A percentile compares a stretch with the other conserved stretches of the same genome.
These are phyloP conservation scores for Fusarium verrucosum DNA, from an alignment of 2,329 filamentous ascomycete species.

Conservation along the genomic window DNA sequence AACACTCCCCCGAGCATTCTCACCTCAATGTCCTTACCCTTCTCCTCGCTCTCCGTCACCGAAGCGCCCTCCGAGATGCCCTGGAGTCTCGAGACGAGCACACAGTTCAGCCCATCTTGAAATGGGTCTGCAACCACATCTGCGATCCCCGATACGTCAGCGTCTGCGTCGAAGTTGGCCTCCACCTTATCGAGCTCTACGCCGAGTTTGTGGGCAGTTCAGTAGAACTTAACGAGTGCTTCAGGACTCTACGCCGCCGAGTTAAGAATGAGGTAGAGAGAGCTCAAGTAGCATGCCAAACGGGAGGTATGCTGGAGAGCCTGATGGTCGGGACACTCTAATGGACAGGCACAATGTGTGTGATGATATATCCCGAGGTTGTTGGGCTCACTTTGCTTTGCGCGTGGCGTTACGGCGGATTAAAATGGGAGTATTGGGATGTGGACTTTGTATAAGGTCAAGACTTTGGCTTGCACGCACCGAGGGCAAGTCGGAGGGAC, in stretches of 20 bases:
- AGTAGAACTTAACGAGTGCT: conserved; percentile 73
- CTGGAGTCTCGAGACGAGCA: conserved; percentile 83
- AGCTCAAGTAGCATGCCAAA: conserved; percentile 83
- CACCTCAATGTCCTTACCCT: conserved; percentile 76
- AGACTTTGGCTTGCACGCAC: conserved; percentile 21
- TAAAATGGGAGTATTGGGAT: conserved; percentile 40
- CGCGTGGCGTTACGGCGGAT: conserved; percentile 43
- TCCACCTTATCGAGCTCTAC: conserved; percentile 88
- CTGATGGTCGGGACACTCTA: conserved; percentile 56
- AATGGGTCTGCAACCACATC: conserved; percentile 84
- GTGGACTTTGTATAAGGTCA: conserved; percentile 29
- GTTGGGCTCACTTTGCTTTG: conserved; percentile 43
- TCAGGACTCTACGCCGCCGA: conserved; percentile 73
- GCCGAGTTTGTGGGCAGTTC: conserved; percentile 80
- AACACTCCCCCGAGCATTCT: conserved; percentile 60
- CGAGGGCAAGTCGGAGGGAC: not conserved
- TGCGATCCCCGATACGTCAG: conserved; percentile 82
- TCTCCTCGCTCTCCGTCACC: conserved; percentile 85
- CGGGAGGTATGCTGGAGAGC: conserved; percentile 86
- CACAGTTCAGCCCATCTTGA: conserved; percentile 81
- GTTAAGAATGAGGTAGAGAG: conserved; percentile 83
- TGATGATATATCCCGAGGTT: conserved; percentile 37
- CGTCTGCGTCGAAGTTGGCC: conserved; percentile 82
- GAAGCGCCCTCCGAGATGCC: conserved; percentile 82
- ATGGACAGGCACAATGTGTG: conserved; percentile 22